Base-by-base conservation (phyloP, 75 land plant genomes). In the Ceratopteris richardii region DNA sequence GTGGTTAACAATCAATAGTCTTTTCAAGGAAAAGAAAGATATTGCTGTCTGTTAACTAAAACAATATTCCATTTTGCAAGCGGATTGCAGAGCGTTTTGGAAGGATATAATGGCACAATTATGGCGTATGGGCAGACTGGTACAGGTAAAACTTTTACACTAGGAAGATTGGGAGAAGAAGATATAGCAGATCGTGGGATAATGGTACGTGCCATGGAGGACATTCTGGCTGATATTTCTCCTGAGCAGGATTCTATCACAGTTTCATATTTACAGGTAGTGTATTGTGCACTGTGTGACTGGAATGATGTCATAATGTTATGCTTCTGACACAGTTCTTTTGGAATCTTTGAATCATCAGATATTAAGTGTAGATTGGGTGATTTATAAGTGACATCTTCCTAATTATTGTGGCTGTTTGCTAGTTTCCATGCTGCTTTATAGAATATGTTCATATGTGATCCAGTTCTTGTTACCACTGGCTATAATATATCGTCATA, bases 51-150 rank as follows among this genome's bases (percentile, higher is more conserved):
- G n/a, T n/a, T n/a, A n/a, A n/a, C n/a, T n/a, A n/a, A 33, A 33
- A 9, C 9, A 33, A 9, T 33, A 33, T 33, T 33, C 37, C 9
- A 3, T 33, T 33, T 33, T 33, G 9, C 37, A 33, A 33, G 37
- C 14, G 16, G 19, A 46, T 43, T 67, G 58, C 71, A 90, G 99
- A 90, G 99, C 71, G 99, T 95, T 27, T 62, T 95, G 47, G 99
- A 84, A 58, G 99, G 99, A 22, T 95, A 95, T 64, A 95, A 95
- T 82, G 99, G 99, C 29, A 95, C 99, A 25, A 84, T 95, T 2
- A 95, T 95, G 99, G 99, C 99, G 31, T 95, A 95, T 73, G 99
- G 99, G 41, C 99, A 95, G 68, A 95, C 99, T n/a, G 99, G 97
- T 7, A 95, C 99, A 6, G 99, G 99, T 30, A 95, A 95, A 63